phyloP scores from a whole-genome alignment of 345 rosid species.

The Aquilaria malaccensis region DNA sequence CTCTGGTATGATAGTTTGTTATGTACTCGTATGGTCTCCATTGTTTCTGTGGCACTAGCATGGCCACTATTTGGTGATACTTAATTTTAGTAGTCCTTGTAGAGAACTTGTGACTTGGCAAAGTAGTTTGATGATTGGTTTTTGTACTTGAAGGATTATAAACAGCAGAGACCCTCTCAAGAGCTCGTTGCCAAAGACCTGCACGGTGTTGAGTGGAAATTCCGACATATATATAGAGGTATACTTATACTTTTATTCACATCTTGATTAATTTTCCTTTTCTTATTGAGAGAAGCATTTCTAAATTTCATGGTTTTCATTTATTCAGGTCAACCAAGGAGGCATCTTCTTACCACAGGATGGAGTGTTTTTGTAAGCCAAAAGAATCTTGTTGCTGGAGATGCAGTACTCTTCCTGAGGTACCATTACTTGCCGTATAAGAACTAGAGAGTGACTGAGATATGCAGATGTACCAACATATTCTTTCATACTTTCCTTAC shows the following conservation, averaged over 20 bases:
- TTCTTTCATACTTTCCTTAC: no score
- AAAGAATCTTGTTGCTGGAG: constrained; percentile 88
- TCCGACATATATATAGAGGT: constrained; percentile 91
- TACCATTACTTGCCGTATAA: constrained; percentile 11
- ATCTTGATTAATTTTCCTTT: constrained; percentile 7
- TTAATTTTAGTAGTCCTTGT: background rate
- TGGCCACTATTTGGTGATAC: no score
- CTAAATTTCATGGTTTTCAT: constrained; percentile 13
- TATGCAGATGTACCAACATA: no score
- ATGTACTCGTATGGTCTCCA: no score
- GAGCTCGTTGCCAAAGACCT: constrained; percentile 86
- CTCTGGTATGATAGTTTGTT: constrained; percentile 36
- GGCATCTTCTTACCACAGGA: constrained; percentile 95
- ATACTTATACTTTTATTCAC: constrained; percentile 8
- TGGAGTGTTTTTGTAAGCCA: constrained; percentile 95
- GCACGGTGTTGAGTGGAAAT: constrained; percentile 87
- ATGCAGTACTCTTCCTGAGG: constrained; percentile 91
- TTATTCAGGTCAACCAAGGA: constrained; percentile 86
- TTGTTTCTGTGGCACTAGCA: no score
- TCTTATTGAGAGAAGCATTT: constrained; percentile 6
- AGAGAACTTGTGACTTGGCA: constrained; percentile 2
- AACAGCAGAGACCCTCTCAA: constrained; percentile 86
- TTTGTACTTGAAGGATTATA: constrained; percentile 53
- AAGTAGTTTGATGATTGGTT: background rate
- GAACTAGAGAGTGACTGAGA: no score